Percentiles rank a stretch among this genome's conserved stretches.
Evolutionary conservation across 2,329 filamentous ascomycete genomes (phyloP).

Genomic region (Ceratocystis cubensis): DNA sequence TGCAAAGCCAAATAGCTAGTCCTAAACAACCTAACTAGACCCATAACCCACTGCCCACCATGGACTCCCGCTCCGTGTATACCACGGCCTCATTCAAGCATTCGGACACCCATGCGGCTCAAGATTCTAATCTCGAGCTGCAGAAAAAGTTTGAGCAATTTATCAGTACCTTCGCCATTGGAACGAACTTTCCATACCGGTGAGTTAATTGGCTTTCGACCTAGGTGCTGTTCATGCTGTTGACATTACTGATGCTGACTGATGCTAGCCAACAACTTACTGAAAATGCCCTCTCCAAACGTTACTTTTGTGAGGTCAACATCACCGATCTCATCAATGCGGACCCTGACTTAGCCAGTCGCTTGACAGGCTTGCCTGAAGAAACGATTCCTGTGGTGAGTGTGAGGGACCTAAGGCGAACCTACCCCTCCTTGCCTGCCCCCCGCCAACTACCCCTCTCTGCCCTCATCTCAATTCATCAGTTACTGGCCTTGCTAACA

Average conservation of each 20-base stretch:
- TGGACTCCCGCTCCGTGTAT: constrained; percentile 20
- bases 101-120: constrained; percentile 49
- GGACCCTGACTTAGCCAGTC: constrained; percentile 87
- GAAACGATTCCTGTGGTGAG: constrained; percentile 71
- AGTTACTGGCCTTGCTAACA: not conserved
- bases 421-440: not conserved
- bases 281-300: constrained; percentile 87
- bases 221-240: not conserved
- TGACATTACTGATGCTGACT: not conserved
- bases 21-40: too few species aligned
- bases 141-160: constrained; percentile 78
- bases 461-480: not conserved
- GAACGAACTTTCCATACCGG: constrained; percentile 18
- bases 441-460: not conserved
- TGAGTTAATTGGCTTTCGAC: not conserved
- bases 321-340: constrained; percentile 92
- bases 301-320: constrained; percentile 92
- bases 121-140: constrained; percentile 58
- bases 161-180: constrained; percentile 27
- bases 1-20: not conserved
- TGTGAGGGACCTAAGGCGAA: constrained; percentile 14
- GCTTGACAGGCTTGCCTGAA: constrained; percentile 74
- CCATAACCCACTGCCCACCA: not conserved
- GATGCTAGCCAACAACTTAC: constrained; percentile 70
- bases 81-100: constrained; percentile 25